Evolutionary conservation across 805 yeast genomes (phyloP), one percentile per base, ranked within the genome.

Genomic region (Kodamaea kaohsiungensis): DNA sequence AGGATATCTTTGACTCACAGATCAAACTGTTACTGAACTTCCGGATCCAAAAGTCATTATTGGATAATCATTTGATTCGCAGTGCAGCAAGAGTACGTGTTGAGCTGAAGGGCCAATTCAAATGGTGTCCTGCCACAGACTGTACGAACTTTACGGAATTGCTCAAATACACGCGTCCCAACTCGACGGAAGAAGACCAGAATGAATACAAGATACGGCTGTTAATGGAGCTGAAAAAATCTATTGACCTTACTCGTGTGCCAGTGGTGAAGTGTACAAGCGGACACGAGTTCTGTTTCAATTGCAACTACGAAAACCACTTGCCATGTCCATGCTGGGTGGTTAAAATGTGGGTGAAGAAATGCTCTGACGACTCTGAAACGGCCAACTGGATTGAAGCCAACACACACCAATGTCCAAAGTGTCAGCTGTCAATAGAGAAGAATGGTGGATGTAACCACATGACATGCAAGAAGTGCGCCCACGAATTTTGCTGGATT

Each of bases 391-490:
- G 98, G 98, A 85, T 95, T 19, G 78, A 84, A 2, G 84, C 88
- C 2, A 86, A 93, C 67, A 91, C 99, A 1, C 87, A 90, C 61
- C 81, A 82, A 46, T 95, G 99, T 68, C 96, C 97, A 0, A 82
- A 83, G 63, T 95, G 99, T 73, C 73, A 74, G 8, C 75, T 91
- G 1, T 75, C 84, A 27, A 95, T 93, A 58, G 98, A 95, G 66
- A 91, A 93, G 63, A 88, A 88, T 65, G 98, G 98, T 18, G 99
- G 99, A 0, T 95, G 99, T 72, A 93, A 93, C 70, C 99, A 95
- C 71, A 93, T 95, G 97, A 80, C 85, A 1, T 95, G 99, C 68
- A 76, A 82, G 2, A 86, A 84, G 55, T 95, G 99, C 68, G 65
- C 68, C 10, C 71, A 82, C 66, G 89, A 92, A 66, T 95, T 91